Conservation (phyloP, 108 stramenopile genomes). For the Cyclotella distinguenda region DNA sequence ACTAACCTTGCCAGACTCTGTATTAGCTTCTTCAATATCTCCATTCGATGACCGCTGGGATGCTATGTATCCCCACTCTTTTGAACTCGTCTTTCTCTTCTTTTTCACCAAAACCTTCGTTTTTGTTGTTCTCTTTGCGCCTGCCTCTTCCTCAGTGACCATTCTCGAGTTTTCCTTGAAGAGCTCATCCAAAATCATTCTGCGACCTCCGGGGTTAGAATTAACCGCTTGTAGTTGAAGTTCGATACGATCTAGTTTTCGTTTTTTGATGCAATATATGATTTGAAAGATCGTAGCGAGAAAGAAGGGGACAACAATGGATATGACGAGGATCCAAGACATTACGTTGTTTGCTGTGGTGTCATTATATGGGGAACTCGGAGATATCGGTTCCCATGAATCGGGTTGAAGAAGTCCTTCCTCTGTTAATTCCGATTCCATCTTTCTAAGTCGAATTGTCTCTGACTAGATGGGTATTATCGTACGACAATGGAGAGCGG, state of each 20-base stretch:
- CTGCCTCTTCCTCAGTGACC: conserved; percentile 5
- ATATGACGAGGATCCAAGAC: conserved; percentile 7
- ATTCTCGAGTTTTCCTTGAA: conserved; percentile 29
- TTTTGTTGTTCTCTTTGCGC: conserved; percentile 12
- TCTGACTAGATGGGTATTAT: too few species aligned
- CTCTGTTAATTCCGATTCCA: too few species aligned
- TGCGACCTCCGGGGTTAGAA: conserved; percentile 24
- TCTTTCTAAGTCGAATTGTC: too few species aligned
- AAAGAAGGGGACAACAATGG: conserved; percentile 28
- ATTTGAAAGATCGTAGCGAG: conserved; percentile 14
- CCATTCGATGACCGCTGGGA: too few species aligned
- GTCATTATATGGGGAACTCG: neutral
- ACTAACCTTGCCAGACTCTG: too few species aligned
- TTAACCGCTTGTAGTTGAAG: conserved; percentile 26
- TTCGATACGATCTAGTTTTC: conserved; percentile 13
- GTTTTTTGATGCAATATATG: conserved; percentile 6
- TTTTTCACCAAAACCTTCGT: conserved; percentile 12
- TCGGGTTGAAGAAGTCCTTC: too few species aligned
- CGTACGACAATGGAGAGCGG: too few species aligned
- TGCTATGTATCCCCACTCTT: conserved; percentile 3
- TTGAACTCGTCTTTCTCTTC: conserved; percentile 5
- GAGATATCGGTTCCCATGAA: neutral
- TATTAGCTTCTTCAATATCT: too few species aligned
- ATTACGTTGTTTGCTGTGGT: conserved; percentile 2
- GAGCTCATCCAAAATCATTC: conserved; percentile 28